phyloP scores from a whole-genome alignment of 2,329 filamentous ascomycete species.

The Verticillium zaregamsianum region DNA sequence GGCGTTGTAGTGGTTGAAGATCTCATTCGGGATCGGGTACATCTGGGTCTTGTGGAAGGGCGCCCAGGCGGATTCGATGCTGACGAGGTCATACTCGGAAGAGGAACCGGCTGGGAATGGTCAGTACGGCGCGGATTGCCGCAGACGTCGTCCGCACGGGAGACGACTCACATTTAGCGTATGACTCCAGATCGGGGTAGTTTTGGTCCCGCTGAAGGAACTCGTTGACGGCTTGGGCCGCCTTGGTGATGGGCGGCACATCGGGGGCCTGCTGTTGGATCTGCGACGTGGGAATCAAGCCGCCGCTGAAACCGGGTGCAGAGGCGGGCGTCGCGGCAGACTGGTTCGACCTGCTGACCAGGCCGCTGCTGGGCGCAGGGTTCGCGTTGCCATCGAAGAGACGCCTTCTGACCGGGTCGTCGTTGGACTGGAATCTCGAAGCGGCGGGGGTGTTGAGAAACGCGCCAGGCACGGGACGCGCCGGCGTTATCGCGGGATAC shows the following conservation, averaged over 20 bases:
- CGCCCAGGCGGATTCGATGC: slow-evolving; percentile 66
- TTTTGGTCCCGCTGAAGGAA: slow-evolving; percentile 70
- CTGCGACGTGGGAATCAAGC: slow-evolving; percentile 26
- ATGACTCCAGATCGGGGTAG: slow-evolving; percentile 86
- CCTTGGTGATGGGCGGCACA: slow-evolving; percentile 70
- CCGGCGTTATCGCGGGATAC: slow-evolving; percentile 57
- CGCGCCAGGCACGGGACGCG: slow-evolving; percentile 70
- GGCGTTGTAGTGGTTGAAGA: slow-evolving; percentile 89
- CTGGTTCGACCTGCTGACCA: slow-evolving; percentile 4
- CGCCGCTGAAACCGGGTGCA: slow-evolving; percentile 16
- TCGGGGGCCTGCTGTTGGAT: slow-evolving; percentile 41
- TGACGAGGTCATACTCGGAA: slow-evolving; percentile 82
- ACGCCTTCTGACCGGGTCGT: slow-evolving; percentile 46
- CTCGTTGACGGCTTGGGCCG: slow-evolving; percentile 77
- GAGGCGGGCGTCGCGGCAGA: slow-evolving; percentile 19
- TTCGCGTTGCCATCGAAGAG: slow-evolving; percentile 36
- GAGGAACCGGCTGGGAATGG: slow-evolving; percentile 73
- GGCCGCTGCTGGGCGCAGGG: slow-evolving; percentile 4
- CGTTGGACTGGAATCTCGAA: slow-evolving; percentile 33
- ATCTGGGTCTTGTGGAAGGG: slow-evolving; percentile 85
- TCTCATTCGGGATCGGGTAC: slow-evolving; percentile 85
- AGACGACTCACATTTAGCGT: slow-evolving; percentile 71
- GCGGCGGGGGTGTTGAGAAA: slow-evolving; percentile 68
- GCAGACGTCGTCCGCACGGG: background rate
- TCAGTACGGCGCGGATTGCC: slow-evolving; percentile 16